Conservation (phyloP, 768 basidiomycete species). For the Gloeopeniophorella convolvens region DNA sequence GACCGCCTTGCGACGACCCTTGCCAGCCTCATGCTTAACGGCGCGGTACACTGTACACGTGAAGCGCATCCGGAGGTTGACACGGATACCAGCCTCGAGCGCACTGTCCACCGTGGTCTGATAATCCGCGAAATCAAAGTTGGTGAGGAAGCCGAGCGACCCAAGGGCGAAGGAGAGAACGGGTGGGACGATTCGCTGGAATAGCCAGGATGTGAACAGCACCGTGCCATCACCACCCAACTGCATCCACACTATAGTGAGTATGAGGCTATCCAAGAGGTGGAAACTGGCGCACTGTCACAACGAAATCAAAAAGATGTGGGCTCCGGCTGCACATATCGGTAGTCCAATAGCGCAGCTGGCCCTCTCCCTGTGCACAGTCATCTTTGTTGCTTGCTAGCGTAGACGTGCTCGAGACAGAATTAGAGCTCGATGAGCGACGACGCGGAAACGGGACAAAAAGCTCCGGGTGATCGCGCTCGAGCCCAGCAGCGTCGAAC, state of each 20-base stretch:
- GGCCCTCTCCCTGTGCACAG: constrained; percentile 61
- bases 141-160: constrained; percentile 95
- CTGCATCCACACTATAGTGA: constrained; percentile 34
- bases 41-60: constrained; percentile 98
- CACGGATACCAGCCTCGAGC: constrained; percentile 89
- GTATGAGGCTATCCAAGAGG: not conserved
- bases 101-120: constrained; percentile 78
- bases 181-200: constrained; percentile 97
- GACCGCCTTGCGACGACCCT: constrained; percentile 64
- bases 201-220: constrained; percentile 97
- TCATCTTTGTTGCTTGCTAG: constrained; percentile 39
- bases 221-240: constrained; percentile 98
- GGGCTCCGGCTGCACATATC: constrained; percentile 90
- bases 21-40: constrained; percentile 60
- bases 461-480: constrained; percentile 80
- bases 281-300: constrained; percentile 61
- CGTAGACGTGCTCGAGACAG: constrained; percentile 50
- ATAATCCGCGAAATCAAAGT: constrained; percentile 90
- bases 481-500: constrained; percentile 89
- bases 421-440: constrained; percentile 61
- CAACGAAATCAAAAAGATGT: constrained; percentile 94
- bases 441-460: constrained; percentile 75
- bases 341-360: constrained; percentile 95
- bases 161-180: constrained; percentile 96
- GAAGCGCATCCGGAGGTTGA: constrained; percentile 98